A percentile compares a stretch with the other conserved stretches of the same genome.
phyloP scores from a whole-genome alignment of 192 early-diverging fungal genomes.

The Pecoramyces ruminantium region DNA sequence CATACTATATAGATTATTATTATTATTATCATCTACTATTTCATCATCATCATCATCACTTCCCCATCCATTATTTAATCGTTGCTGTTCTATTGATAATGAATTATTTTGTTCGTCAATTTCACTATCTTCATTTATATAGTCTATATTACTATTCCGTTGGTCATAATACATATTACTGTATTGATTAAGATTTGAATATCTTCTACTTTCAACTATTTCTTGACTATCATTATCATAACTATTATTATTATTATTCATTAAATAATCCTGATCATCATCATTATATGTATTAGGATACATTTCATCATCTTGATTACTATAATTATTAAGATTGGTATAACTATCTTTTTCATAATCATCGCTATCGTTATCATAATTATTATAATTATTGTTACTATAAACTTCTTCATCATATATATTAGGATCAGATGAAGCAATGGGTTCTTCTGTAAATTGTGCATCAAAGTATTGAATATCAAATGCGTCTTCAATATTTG shows the following conservation, averaged over 20 bases:
- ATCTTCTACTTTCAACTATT: not conserved
- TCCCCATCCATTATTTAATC: not conserved
- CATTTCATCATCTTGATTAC: not conserved
- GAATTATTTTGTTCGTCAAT: too few species aligned
- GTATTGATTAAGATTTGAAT: not conserved
- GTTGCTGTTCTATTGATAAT: not conserved
- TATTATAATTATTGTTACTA: not conserved
- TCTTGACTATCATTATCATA: not conserved
- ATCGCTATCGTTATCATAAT: not conserved
- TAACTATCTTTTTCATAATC: not conserved
- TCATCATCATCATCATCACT: not conserved
- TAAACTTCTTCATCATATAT: not conserved
- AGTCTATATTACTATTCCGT: not conserved
- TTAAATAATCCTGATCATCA: too few species aligned
- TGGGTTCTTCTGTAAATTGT: constrained; percentile 16
- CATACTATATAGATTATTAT: not conserved
- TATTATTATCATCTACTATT: not conserved
- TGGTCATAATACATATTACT: not conserved
- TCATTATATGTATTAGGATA: not conserved
- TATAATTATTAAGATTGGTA: too few species aligned
- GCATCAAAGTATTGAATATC: constrained; percentile 22
- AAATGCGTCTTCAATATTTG: constrained; percentile 22
- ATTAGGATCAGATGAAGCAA: not conserved
- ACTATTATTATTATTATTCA: too few species aligned
- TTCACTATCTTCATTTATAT: not conserved